Base-by-base conservation (phyloP, 331 rosid genomes). In the Malus hybrid region DNA sequence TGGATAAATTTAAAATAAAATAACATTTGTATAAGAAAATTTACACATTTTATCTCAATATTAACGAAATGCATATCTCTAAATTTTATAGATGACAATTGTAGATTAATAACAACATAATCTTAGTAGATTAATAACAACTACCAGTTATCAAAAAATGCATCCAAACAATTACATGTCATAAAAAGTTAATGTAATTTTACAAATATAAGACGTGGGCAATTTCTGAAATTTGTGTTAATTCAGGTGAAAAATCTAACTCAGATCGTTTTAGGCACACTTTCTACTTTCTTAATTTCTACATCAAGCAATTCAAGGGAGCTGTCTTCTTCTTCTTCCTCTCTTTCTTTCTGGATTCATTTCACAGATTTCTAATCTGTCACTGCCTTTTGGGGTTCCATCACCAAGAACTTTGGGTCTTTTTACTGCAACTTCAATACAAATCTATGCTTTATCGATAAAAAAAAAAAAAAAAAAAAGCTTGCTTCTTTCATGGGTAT, bases 231-330 rank as follows among this genome's bases (percentile, higher is more conserved):
- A 54, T 59, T 83, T 83, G 79, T 67, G 86, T 80, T 83, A 76
- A 76, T 76, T 80, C 74, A 68, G 87, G 87, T 83, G 55, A 73
- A 50, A 67, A 63, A 79, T 79, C 67, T 22, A 31, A 24, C 72
- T 71, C 72, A 52, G 54, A 22, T 75, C 56, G 69, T 64, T 61
- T 65, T 31, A 70, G 71, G 65, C 36, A 36, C 59, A 65, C 69
- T 65, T 65, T 36, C 61, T 61, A 73, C 59, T 69, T 71, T 56
- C 76, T 82, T 39, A 71, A 42, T 79, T 76, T 75, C 76, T 61
- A 65, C 79, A 75, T 71, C 52, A 67, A 78, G 62, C 77, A 73
- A 69, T 64, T 63, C 39, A 18, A 70, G 33, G 73, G 18, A 36
- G 68, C 24, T 52, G 52, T 31, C 74, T 74, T 60, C 71, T 52